These are phyloP conservation scores for Parachlorella kessleri DNA, from an alignment of 139 green algal genomes.

Conservation along the genomic window DNA sequence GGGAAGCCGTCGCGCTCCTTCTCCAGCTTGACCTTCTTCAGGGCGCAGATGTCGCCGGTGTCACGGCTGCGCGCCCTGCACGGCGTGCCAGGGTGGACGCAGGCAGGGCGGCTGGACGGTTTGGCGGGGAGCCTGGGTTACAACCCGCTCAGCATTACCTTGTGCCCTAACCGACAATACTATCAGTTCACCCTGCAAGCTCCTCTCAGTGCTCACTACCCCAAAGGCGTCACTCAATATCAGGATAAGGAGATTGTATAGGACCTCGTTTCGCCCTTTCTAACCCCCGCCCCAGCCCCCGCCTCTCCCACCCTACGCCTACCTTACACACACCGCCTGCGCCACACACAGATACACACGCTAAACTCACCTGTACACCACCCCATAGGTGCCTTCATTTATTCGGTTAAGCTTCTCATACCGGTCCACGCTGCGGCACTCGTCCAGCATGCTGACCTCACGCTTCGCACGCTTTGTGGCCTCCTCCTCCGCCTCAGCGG, in stretches of 20 bases:
- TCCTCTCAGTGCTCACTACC: too few relatives aligned
- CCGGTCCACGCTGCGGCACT: constrained; percentile 85
- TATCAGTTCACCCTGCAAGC: too few relatives aligned
- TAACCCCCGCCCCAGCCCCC: neutral
- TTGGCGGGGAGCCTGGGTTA: too few relatives aligned
- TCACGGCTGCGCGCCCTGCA: constrained; percentile 70
- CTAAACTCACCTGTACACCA: constrained; percentile 75
- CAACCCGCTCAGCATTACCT: too few relatives aligned
- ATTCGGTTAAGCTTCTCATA: constrained; percentile 88
- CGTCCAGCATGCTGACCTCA: constrained; percentile 55
- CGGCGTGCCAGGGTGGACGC: too few relatives aligned
- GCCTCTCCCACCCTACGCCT: neutral
- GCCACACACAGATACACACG: neutral
- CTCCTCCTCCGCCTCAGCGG: too few relatives aligned
- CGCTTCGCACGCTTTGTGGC: neutral
- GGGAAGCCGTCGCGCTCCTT: constrained; percentile 95
- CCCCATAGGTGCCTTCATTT: constrained; percentile 88
- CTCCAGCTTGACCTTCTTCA: constrained; percentile 98
- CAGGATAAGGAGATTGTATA: too few relatives aligned
- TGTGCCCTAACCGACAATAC: too few relatives aligned
- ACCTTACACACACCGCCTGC: too few relatives aligned
- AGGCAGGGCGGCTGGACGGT: too few relatives aligned
- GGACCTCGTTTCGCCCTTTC: too few relatives aligned
- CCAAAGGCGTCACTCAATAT: too few relatives aligned
- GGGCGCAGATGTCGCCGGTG: constrained; percentile 79